phyloP scores from a whole-genome alignment of 2,329 filamentous ascomycete species.

The Fusarium oligoseptatum region DNA sequence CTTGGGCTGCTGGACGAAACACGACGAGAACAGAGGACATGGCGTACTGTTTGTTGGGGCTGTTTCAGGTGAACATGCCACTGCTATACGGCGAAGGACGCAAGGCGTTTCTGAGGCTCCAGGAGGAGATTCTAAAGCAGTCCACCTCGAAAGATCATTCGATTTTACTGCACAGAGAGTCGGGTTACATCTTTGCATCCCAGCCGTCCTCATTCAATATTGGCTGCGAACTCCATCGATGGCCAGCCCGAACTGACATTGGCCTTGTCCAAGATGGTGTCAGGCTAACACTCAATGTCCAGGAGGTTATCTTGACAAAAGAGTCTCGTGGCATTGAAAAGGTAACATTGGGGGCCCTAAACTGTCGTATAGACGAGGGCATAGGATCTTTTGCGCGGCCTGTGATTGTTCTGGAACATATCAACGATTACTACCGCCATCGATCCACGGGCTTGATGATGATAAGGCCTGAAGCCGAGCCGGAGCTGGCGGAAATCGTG shows the following conservation, averaged over 20 bases:
- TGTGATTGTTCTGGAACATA: not conserved
- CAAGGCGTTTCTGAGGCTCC: not conserved
- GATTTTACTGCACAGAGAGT: not conserved
- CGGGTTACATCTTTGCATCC: not conserved
- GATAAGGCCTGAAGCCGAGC: not conserved
- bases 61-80: not conserved
- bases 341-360: not conserved
- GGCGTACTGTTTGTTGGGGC: not conserved
- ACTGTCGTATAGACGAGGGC: not conserved
- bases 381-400: not conserved
- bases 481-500: not conserved
- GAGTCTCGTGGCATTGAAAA: not conserved
- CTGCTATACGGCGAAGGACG: not conserved
- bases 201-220: not conserved
- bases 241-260: not conserved
- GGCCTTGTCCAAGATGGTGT: not conserved
- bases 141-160: not conserved
- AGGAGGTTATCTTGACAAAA: not conserved
- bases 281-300: not conserved
- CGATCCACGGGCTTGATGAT: not conserved
- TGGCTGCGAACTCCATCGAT: not conserved
- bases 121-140: not conserved
- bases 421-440: not conserved
- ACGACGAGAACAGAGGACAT: not conserved
- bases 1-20: not conserved